These are phyloP conservation scores for Crithidia acanthocephali DNA, from an alignment of 208 protist species.

Conservation along the genomic window DNA sequence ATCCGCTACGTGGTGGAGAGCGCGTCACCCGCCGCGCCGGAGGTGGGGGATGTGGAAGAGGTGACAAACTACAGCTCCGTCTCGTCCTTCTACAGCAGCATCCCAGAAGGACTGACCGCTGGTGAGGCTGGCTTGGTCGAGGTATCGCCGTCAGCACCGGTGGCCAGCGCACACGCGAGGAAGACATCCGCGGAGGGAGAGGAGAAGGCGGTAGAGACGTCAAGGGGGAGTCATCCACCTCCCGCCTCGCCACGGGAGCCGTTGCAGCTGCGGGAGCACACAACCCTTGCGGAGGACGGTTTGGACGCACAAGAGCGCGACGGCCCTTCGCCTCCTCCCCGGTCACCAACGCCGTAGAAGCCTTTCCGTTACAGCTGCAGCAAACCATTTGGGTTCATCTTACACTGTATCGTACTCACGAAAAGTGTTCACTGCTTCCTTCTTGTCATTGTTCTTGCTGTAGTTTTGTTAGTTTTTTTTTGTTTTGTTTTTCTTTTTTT, in stretches of 20 bases:
- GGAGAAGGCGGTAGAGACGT: not conserved
- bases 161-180: not conserved
- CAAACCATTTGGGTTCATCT: no score
- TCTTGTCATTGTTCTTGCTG: no score
- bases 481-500: not conserved
- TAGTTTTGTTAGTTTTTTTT: no score
- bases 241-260: not conserved
- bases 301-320: not conserved
- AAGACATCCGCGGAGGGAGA: not conserved
- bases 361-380: not conserved
- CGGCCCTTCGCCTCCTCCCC: not conserved
- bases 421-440: no score
- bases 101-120: not conserved
- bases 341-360: not conserved
- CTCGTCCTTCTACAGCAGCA: constrained; percentile 16
- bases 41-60: not conserved
- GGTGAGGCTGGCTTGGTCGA: not conserved
- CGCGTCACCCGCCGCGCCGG: constrained; percentile 3
- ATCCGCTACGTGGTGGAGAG: constrained; percentile 5
- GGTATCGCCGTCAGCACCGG: not conserved
- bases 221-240: not conserved
- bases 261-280: not conserved
- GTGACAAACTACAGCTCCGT: constrained; percentile 25
- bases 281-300: not conserved
- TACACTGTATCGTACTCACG: no score